Base-by-base conservation (phyloP, 2,329 filamentous ascomycete species). In the Colletotrichum noveboracense region DNA sequence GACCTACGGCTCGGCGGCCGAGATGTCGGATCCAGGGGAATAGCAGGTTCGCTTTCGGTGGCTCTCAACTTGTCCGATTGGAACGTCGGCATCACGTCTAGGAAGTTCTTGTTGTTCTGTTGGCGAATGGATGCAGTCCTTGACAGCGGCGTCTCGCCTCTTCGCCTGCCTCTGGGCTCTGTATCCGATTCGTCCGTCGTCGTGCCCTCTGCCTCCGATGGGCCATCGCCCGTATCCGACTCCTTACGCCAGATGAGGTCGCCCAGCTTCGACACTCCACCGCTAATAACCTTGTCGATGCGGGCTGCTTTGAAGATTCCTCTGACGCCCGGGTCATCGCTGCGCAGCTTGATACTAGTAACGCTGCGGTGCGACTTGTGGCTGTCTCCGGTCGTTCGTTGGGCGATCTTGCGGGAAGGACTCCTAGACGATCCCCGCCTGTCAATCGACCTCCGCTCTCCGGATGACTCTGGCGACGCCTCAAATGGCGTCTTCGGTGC, bases 221-320 rank as follows among this genome's bases (percentile, higher is more conserved):
- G 76, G 6, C 78, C 82, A 12, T 79, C 79, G 6, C 79, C 80
- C 10, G 36, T 38, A 7, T 84, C 82, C 5, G 81, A 81, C 7
- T 91, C 90, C 75, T 87, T 91, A 78, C 87, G 89, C 89, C 91
- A 91, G 26, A 92, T 78, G 68, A 92, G 85, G 66, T 91, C 90
- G 34, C 89, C 88, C 16, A 92, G 82, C 78, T 88, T 91, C 30
- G 89, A 90, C 7, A 92, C 89, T 28, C 90, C 85, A 8, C 87
- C 90, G 30, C 90, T 89, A 60, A 97, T 90, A 34, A 95, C 89
- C 34, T 91, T 94, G 76, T 95, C 94, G 77, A 96, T 92, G 71
- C 94, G 89, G 66, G 92, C 91, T 4, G 93, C 93, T 84, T 95
- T 96, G 84, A 98, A 94, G 64, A 98, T 93, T 8, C 93, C 92